Conservation (phyloP, 805 yeast species). For the Ogataea salicorniae region DNA sequence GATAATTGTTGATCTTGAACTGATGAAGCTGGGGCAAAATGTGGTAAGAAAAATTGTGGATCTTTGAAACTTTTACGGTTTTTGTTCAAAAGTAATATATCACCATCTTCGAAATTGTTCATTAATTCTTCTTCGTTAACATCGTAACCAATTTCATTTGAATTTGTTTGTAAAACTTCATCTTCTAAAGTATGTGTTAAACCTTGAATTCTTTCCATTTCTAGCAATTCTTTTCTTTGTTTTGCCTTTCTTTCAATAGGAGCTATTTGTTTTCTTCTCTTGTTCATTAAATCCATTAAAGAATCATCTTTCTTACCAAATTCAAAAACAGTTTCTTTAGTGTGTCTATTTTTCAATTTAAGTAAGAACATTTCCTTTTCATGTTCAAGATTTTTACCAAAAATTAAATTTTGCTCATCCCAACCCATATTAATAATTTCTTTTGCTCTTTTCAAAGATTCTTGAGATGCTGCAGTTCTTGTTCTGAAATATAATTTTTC, state of each 20-base stretch:
- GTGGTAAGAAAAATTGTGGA: constrained; percentile 75
- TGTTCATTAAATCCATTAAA: constrained; percentile 77
- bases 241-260: constrained; percentile 67
- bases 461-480: constrained; percentile 78
- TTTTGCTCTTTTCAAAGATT: constrained; percentile 79
- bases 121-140: constrained; percentile 44
- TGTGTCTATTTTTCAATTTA: constrained; percentile 59
- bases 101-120: constrained; percentile 50
- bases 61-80: constrained; percentile 60
- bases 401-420: constrained; percentile 82
- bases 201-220: constrained; percentile 72
- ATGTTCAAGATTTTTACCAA: constrained; percentile 69
- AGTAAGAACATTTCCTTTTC: constrained; percentile 71
- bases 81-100: constrained; percentile 26
- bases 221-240: constrained; percentile 63
- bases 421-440: constrained; percentile 73
- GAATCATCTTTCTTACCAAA: constrained; percentile 67
- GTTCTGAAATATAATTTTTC: constrained; percentile 85
- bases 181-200: constrained; percentile 68
- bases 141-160: constrained; percentile 32
- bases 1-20: constrained; percentile 77
- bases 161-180: constrained; percentile 53
- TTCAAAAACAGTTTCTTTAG: constrained; percentile 93
- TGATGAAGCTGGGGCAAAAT: constrained; percentile 77
- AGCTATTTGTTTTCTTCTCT: constrained; percentile 81